Evolutionary conservation across 1,284 basidiomycete genomes (phyloP).

Genomic region (Leccinum pallidistipes): DNA sequence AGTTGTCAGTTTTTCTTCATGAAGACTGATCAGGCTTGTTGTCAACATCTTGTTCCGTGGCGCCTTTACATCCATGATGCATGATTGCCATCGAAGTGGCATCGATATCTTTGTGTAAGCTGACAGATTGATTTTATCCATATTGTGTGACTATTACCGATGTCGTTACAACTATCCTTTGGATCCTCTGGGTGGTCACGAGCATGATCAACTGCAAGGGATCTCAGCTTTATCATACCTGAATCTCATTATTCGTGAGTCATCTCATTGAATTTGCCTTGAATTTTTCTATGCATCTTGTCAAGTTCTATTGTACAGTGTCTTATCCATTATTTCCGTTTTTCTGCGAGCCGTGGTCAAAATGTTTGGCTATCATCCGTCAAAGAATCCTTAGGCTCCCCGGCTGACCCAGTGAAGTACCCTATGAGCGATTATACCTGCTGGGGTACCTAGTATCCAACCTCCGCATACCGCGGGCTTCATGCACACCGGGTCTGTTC

Average conservation of each 20-base stretch:
- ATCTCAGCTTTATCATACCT: constrained; percentile 55
- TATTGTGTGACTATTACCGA: background rate
- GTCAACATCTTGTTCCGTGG: constrained; percentile 17
- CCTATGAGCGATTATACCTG: too few species aligned
- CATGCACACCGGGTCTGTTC: background rate
- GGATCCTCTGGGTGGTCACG: constrained; percentile 55
- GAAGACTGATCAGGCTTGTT: constrained; percentile 22
- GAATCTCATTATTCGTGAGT: constrained; percentile 50
- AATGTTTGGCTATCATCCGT: constrained; percentile 45
- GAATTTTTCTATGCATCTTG: background rate
- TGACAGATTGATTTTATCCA: background rate
- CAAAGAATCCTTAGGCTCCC: constrained; percentile 36
- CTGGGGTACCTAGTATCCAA: constrained; percentile 1
- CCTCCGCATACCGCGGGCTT: background rate
- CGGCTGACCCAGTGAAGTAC: constrained; percentile 6
- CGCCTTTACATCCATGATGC: constrained; percentile 38
- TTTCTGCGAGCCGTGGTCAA: constrained; percentile 41
- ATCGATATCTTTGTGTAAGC: constrained; percentile 37
- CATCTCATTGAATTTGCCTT: background rate
- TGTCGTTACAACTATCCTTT: constrained; percentile 44
- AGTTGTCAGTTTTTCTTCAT: too few species aligned
- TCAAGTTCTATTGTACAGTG: constrained; percentile 45
- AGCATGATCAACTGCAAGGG: background rate
- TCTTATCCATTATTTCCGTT: constrained; percentile 38
- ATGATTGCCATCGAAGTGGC: constrained; percentile 37